Base-by-base conservation (phyloP, 306 rosid genomes). In the Quercus glauca region DNA sequence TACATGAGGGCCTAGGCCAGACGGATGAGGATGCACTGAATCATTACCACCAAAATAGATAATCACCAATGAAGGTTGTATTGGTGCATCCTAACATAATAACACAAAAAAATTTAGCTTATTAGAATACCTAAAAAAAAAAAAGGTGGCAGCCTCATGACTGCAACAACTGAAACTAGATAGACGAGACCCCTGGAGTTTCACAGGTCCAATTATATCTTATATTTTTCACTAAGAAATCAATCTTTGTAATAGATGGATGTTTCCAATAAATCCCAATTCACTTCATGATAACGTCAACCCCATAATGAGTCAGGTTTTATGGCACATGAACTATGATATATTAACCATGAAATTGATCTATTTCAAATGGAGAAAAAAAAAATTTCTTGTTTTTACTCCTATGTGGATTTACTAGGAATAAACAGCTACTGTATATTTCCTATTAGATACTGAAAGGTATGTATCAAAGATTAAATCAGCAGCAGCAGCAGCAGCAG, bases 21-120 rank as follows among this genome's bases (percentile, higher is more conserved):
- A 82, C 74, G 97, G 90, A 77, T 85, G 85, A 9, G 92, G 86
- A 58, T 25, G 82, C 49, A 81, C 15, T 12, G 95, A 81, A 86
- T 94, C 99, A 80, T 94, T 94, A 5, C 97, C 97, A 2, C 97
- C 99, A 63, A 94, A 94, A 80, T 94, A 94, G 59, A 92, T 90
- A 20, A 94, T 90, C 68, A 92, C 77, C 89, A 94, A 71, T 0
- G 89, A 84, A 19, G 97, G 97, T 71, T 94, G 97, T 25, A 76
- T 43, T 1, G 69, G 60, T 5, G 88, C 89, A 78, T 86, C 89
- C 99, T 90, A 71, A 71, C 43, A 64, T 23, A 68, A 79, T 60
- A 52, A 41, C 58, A 74, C 5, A 71, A 37, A 37, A 37, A 8
- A 58, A 31, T 41, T 51, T 9, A 71, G 9, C 52, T 10, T 19